Evolutionary conservation across 768 basidiomycete genomes (phyloP).

Genomic region (Jaapia argillacea): DNA sequence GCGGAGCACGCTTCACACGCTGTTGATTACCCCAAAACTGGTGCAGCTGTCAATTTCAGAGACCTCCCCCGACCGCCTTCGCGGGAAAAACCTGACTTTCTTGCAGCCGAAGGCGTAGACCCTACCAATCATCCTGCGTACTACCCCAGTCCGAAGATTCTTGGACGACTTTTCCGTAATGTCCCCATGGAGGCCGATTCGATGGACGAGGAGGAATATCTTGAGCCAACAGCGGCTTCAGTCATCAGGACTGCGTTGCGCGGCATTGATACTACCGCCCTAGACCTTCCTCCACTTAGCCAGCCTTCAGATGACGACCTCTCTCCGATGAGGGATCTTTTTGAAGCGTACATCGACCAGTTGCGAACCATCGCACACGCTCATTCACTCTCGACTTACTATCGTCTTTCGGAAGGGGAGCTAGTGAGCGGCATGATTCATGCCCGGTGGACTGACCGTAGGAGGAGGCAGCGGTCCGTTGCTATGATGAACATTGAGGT

Average conservation of each 20-base stretch:
- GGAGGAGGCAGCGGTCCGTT: slow-evolving; percentile 28
- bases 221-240: slow-evolving; percentile 8
- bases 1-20: slow-evolving; percentile 37
- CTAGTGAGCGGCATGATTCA: slow-evolving; percentile 35
- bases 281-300: slow-evolving; percentile 15
- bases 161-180: slow-evolving; percentile 35
- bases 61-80: slow-evolving; percentile 21
- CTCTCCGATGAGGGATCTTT: slow-evolving; percentile 26
- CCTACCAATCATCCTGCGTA: slow-evolving; percentile 11
- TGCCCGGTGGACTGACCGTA: slow-evolving; percentile 32
- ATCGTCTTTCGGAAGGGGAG: slow-evolving; percentile 30
- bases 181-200: slow-evolving; percentile 27
- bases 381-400: slow-evolving; percentile 26
- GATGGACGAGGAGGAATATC: slow-evolving; percentile 11
- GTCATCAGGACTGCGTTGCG: slow-evolving; percentile 20
- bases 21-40: slow-evolving; percentile 38
- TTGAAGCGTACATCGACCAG: slow-evolving; percentile 26
- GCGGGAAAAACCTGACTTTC: slow-evolving; percentile 29
- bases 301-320: slow-evolving; percentile 16
- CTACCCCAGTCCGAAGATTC: slow-evolving; percentile 31
- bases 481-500: slow-evolving; percentile 36
- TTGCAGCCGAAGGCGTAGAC: slow-evolving; percentile 29
- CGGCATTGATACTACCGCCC: too few species aligned
- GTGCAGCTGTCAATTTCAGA: slow-evolving; percentile 26
- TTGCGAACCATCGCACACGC: slow-evolving; percentile 23